phyloP scores from a whole-genome alignment of 257 asterid species.

The Solanum arcanum region DNA sequence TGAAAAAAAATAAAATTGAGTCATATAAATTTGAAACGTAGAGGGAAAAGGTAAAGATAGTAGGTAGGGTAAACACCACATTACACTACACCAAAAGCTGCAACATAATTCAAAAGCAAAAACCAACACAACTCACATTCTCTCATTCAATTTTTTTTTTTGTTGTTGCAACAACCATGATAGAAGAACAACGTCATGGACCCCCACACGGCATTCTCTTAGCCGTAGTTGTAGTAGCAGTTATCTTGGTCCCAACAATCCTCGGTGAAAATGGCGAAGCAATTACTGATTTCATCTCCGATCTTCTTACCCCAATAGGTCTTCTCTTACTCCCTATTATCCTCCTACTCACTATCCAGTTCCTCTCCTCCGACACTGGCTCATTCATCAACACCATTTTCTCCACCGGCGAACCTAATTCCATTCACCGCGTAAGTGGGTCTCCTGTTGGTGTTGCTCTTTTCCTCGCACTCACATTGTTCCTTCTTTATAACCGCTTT shows the following conservation, averaged over 20 bases:
- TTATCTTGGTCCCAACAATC: slow-evolving; percentile 44
- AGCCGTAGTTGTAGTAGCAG: slow-evolving; percentile 56
- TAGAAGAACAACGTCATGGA: slow-evolving; percentile 67
- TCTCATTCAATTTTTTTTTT: too few species aligned
- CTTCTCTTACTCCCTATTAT: slow-evolving; percentile 67
- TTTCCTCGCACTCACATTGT: slow-evolving; percentile 43
- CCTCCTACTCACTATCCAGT: slow-evolving; percentile 69
- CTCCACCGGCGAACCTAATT: slow-evolving; percentile 60
- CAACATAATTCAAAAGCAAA: neutral
- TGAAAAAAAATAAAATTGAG: too few species aligned
- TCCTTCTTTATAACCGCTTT: slow-evolving; percentile 55
- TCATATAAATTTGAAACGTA: too few species aligned
- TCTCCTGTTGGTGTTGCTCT: slow-evolving; percentile 87
- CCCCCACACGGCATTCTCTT: slow-evolving; percentile 69
- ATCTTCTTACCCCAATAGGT: slow-evolving; percentile 65
- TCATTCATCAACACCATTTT: slow-evolving; percentile 44
- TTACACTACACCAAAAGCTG: neutral
- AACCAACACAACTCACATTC: neutral
- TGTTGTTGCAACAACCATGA: slow-evolving; percentile 13
- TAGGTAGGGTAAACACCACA: neutral
- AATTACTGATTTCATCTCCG: slow-evolving; percentile 66
- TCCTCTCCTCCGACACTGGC: slow-evolving; percentile 75
- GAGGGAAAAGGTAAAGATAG: neutral
- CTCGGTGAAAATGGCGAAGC: slow-evolving; percentile 87
- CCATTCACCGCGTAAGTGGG: slow-evolving; percentile 79